Evolutionary conservation across 83 land plant species (phyloP).

Genomic region (Picea abies): DNA sequence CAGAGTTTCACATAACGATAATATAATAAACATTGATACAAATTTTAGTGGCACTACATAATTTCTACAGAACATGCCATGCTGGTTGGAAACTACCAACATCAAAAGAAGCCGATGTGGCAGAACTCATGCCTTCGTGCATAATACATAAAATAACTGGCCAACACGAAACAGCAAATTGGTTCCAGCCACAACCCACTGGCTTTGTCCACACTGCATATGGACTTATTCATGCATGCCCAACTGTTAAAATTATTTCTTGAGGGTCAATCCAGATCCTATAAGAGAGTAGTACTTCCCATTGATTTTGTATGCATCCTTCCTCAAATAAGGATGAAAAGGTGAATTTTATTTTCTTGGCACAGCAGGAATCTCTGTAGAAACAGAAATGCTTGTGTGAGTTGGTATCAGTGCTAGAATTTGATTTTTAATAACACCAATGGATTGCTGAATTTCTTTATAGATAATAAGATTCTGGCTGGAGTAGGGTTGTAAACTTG

Average conservation of each 20-base stretch:
- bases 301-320: neutral
- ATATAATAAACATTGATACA: conserved; percentile 4
- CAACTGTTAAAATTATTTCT: conserved; percentile 1
- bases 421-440: conserved; percentile 76
- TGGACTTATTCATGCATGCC: conserved; percentile 13
- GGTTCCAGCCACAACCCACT: conserved; percentile 6
- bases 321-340: neutral
- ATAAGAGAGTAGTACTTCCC: neutral
- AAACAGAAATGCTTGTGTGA: conserved; percentile 25
- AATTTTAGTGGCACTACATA: neutral
- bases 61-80: conserved; percentile 4
- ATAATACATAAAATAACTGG: neutral
- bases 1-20: conserved; percentile 1
- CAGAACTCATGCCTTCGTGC: neutral
- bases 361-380: conserved; percentile 25
- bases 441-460: conserved; percentile 80
- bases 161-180: neutral
- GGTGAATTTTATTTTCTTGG: conserved; percentile 10
- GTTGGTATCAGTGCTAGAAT: conserved; percentile 82
- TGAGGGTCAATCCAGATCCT: conserved; percentile 6
- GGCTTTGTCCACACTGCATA: conserved; percentile 4
- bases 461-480: conserved; percentile 73
- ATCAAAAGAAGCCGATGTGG: neutral
- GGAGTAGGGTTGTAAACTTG: conserved; percentile 71
- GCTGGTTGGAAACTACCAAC: conserved; percentile 13